phyloP scores from a whole-genome alignment of 306 rosid species.

The Rosa chinensis region DNA sequence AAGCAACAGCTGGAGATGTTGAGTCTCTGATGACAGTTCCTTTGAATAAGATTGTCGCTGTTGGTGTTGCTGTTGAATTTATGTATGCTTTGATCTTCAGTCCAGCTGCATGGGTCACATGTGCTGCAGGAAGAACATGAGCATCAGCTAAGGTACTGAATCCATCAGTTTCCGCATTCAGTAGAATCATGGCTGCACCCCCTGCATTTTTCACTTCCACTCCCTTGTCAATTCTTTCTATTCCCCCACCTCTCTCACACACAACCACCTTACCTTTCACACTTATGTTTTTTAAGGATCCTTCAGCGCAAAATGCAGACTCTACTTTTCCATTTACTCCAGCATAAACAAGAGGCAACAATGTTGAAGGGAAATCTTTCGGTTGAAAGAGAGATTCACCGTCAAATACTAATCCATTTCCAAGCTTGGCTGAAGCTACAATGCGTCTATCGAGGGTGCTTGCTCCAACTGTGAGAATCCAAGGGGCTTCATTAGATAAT shows the following conservation, averaged over 20 bases:
- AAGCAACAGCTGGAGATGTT: slow-evolving; percentile 47
- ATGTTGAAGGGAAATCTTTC: slow-evolving; percentile 30
- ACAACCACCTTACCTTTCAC: slow-evolving; percentile 55
- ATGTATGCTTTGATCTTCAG: slow-evolving; percentile 53
- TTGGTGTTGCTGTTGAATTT: slow-evolving; percentile 54
- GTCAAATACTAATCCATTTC: slow-evolving; percentile 44
- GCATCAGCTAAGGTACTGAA: slow-evolving; percentile 52
- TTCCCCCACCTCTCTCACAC: slow-evolving; percentile 66
- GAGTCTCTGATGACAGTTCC: slow-evolving; percentile 57
- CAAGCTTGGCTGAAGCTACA: slow-evolving; percentile 47
- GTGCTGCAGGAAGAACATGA: slow-evolving; percentile 66
- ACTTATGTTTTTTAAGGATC: slow-evolving; percentile 42
- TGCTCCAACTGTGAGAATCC: slow-evolving; percentile 61
- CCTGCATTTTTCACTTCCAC: slow-evolving; percentile 61
- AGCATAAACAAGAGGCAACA: slow-evolving; percentile 51
- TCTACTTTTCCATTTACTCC: slow-evolving; percentile 47
- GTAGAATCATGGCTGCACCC: slow-evolving; percentile 66
- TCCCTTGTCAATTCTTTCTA: slow-evolving; percentile 56
- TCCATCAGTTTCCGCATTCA: slow-evolving; percentile 44
- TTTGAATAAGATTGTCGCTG: slow-evolving; percentile 56
- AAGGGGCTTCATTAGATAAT: slow-evolving; percentile 69
- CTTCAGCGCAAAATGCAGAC: slow-evolving; percentile 47
- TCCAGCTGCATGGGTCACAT: slow-evolving; percentile 58
- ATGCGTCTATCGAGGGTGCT: slow-evolving; percentile 62
- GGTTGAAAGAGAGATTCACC: slow-evolving; percentile 54